A percentile compares a stretch with the other conserved stretches of the same genome.
These are phyloP conservation scores for Aspergillus neoniger DNA, from an alignment of 2,329 filamentous ascomycete species.

Conservation along the genomic window DNA sequence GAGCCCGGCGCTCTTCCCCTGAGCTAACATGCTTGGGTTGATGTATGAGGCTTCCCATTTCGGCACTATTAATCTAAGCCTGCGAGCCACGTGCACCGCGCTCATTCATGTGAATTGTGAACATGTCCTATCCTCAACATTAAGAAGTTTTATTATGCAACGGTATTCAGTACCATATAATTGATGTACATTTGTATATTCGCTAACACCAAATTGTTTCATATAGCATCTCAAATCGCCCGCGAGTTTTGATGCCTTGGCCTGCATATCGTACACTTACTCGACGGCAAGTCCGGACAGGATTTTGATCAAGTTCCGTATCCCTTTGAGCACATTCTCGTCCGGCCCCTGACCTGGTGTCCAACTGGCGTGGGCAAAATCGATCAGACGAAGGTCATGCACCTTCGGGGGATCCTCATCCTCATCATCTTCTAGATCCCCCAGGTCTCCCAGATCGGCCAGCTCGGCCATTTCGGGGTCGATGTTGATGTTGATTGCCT, in stretches of 20 bases:
- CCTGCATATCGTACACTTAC: conserved; percentile 15
- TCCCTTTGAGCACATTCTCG: conserved; percentile 75
- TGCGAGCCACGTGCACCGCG: too few species aligned
- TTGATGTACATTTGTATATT: neutral
- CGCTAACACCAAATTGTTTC: neutral
- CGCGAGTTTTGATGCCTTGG: conserved; percentile 24
- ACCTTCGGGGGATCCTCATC: conserved; percentile 64
- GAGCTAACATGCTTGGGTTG: conserved; percentile 42
- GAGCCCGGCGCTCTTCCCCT: conserved; percentile 51
- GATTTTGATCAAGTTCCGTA: conserved; percentile 70
- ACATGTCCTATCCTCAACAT: too few species aligned
- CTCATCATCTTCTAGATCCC: conserved; percentile 54
- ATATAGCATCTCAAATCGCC: conserved; percentile 23
- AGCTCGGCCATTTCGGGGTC: conserved; percentile 40
- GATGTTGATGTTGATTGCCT: conserved; percentile 38
- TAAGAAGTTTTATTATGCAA: too few species aligned
- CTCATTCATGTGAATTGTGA: too few species aligned
- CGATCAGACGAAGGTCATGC: conserved; percentile 83
- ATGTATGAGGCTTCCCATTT: too few species aligned
- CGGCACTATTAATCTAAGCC: too few species aligned
- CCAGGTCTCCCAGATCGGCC: conserved; percentile 46
- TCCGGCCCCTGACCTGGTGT: conserved; percentile 80
- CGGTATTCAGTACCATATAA: too few species aligned
- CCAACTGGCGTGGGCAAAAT: conserved; percentile 92
- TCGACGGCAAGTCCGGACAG: conserved; percentile 63